Percentiles rank a stretch among this genome's conserved stretches.
Conservation (phyloP, 2,329 filamentous ascomycete genomes). For the Ceratocystis destructans region DNA sequence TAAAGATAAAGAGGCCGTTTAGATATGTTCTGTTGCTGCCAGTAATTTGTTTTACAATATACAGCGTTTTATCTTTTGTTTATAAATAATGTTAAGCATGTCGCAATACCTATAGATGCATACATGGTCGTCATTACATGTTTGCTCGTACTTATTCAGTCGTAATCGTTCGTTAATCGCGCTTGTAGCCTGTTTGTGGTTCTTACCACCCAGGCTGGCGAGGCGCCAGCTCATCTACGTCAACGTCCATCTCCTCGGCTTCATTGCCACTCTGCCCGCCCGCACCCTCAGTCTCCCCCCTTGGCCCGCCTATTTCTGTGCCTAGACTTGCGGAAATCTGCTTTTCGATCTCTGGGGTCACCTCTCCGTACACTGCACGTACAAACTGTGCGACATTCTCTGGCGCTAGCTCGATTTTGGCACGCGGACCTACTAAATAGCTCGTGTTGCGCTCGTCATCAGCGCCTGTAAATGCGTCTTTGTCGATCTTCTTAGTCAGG, state of each 20-base stretch:
- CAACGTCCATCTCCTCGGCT: conserved; percentile 13
- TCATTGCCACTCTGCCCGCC: conserved; percentile 21
- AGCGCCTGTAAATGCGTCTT: conserved; percentile 27
- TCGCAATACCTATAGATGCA: no score
- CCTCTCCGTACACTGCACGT: conserved; percentile 43
- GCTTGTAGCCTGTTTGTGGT: background rate
- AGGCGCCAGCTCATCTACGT: conserved; percentile 20
- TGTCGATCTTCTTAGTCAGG: conserved; percentile 59
- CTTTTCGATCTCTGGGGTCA: conserved; percentile 41
- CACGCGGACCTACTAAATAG: conserved; percentile 73
- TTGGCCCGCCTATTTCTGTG: conserved; percentile 26
- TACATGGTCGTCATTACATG: no score
- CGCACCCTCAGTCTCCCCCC: conserved; percentile 22
- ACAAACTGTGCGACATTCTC: conserved; percentile 61
- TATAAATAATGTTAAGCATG: no score
- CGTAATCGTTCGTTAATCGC: background rate
- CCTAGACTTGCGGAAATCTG: conserved; percentile 50
- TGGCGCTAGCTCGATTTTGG: conserved; percentile 71
- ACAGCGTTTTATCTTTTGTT: no score
- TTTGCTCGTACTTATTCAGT: background rate
- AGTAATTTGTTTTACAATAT: no score
- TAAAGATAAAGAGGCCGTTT: no score
- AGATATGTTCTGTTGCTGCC: no score
- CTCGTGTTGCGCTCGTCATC: conserved; percentile 52
- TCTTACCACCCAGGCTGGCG: background rate